Percentiles rank a stretch among this genome's conserved stretches.
phyloP scores from a whole-genome alignment of 1,284 basidiomycete genomes.

The Apiotrichum sp. region DNA sequence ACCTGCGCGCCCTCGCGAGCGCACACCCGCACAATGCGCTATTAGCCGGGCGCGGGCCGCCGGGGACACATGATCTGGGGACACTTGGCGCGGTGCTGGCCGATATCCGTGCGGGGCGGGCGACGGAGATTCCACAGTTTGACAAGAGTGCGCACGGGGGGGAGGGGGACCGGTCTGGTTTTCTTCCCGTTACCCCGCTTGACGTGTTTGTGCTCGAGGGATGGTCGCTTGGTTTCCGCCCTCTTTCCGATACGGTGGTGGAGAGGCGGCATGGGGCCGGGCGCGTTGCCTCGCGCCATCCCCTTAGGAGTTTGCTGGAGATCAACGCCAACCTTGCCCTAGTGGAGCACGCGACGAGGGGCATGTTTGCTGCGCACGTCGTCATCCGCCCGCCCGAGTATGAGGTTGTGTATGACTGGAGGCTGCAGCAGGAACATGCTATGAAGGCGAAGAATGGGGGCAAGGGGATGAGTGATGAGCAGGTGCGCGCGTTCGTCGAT shows the following conservation, averaged over 20 bases:
- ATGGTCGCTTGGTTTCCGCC: slow-evolving; percentile 51
- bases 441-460: slow-evolving; percentile 82
- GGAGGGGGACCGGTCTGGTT: slow-evolving; percentile 63
- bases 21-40: slow-evolving; percentile 32
- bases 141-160: slow-evolving; percentile 77
- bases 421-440: slow-evolving; percentile 76
- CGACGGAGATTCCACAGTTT: slow-evolving; percentile 49
- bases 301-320: slow-evolving; percentile 15
- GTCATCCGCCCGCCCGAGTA: slow-evolving; percentile 28
- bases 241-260: slow-evolving; percentile 37
- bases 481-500: slow-evolving; percentile 61
- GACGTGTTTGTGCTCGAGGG: slow-evolving; percentile 72
- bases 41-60: slow-evolving; percentile 40
- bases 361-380: slow-evolving; percentile 26
- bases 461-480: slow-evolving; percentile 74
- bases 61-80: slow-evolving; percentile 39
- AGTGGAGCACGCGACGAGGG: slow-evolving; percentile 11
- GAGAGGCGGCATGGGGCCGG: slow-evolving; percentile 31
- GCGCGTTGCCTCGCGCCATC: slow-evolving; percentile 19
- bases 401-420: slow-evolving; percentile 54
- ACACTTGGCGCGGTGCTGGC: neutral
- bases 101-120: neutral
- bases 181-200: slow-evolving; percentile 35
- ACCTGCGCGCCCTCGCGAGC: slow-evolving; percentile 24
- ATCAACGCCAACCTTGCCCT: slow-evolving; percentile 29